Percentiles rank a stretch among this genome's conserved stretches.
These are phyloP conservation scores for Talaromyces funiculosus DNA, from an alignment of 2,329 filamentous ascomycete genomes.

Conservation along the genomic window DNA sequence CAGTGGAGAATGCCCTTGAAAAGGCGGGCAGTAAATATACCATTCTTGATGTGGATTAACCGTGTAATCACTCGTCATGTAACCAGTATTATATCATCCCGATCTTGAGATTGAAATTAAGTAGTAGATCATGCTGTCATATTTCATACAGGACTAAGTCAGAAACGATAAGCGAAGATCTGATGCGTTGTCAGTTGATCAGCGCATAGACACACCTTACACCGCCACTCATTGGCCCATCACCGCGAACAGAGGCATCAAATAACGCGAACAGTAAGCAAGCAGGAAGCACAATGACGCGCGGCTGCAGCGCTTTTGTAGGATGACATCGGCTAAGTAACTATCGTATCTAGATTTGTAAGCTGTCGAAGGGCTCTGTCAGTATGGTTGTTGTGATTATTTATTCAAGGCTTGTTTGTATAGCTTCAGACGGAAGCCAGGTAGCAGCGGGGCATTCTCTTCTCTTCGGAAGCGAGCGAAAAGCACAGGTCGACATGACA, in stretches of 20 bases:
- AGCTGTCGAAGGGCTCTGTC: background rate
- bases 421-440: background rate
- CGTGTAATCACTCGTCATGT: background rate
- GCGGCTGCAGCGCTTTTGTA: background rate
- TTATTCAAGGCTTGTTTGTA: background rate
- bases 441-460: background rate
- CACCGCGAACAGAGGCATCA: background rate
- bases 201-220: background rate
- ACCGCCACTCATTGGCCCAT: background rate
- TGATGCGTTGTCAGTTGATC: background rate
- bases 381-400: background rate
- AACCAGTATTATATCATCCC: background rate
- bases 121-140: background rate
- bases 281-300: background rate
- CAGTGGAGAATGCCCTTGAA: conserved; percentile 68
- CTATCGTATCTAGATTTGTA: background rate
- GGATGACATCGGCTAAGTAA: background rate
- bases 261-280: background rate
- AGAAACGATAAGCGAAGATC: background rate
- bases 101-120: too few species aligned
- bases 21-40: conserved; percentile 32
- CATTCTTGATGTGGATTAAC: conserved; percentile 34
- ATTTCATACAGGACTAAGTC: background rate
- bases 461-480: background rate
- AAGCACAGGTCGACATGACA: background rate